A percentile compares a stretch with the other conserved stretches of the same genome.
These are phyloP conservation scores for Blepharisma stoltei DNA, from an alignment of 73 alveolate species.

Conservation along the genomic window DNA sequence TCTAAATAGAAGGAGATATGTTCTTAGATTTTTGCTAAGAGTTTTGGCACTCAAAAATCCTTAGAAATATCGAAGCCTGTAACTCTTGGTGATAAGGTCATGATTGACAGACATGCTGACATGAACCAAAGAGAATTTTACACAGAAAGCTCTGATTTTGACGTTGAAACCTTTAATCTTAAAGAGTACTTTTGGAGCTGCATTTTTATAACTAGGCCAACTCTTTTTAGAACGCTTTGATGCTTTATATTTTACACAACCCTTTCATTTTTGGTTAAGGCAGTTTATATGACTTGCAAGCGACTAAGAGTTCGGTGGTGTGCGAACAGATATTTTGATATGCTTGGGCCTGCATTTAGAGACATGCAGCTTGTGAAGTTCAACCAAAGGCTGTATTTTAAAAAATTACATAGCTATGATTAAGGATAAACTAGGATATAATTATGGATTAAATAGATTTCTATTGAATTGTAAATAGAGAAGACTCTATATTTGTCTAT, in stretches of 20 bases:
- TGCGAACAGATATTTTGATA: background rate
- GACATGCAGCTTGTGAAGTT: constrained; percentile 12
- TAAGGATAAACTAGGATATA: too few relatives aligned
- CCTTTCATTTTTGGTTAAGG: too few relatives aligned
- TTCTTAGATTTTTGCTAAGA: too few relatives aligned
- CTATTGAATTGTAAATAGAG: too few relatives aligned
- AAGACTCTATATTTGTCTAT: too few relatives aligned
- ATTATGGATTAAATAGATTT: too few relatives aligned
- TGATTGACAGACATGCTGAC: too few relatives aligned
- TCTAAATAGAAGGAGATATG: too few relatives aligned
- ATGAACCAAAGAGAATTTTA: background rate
- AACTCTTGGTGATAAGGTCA: too few relatives aligned
- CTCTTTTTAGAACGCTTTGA: background rate
- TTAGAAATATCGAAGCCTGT: too few relatives aligned
- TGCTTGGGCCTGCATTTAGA: constrained; percentile 15
- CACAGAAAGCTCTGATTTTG: constrained; percentile 25
- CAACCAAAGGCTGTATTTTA: constrained; percentile 1
- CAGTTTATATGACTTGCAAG: background rate
- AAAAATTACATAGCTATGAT: background rate
- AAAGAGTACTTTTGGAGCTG: constrained; percentile 9
- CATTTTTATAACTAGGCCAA: background rate
- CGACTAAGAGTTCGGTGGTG: background rate
- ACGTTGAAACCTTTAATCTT: background rate
- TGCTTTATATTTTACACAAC: too few relatives aligned
- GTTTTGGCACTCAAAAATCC: too few relatives aligned